Percentiles rank a stretch among this genome's conserved stretches.
phyloP scores from a whole-genome alignment of 2,329 filamentous ascomycete species.

The Aspergillus calidoustus region DNA sequence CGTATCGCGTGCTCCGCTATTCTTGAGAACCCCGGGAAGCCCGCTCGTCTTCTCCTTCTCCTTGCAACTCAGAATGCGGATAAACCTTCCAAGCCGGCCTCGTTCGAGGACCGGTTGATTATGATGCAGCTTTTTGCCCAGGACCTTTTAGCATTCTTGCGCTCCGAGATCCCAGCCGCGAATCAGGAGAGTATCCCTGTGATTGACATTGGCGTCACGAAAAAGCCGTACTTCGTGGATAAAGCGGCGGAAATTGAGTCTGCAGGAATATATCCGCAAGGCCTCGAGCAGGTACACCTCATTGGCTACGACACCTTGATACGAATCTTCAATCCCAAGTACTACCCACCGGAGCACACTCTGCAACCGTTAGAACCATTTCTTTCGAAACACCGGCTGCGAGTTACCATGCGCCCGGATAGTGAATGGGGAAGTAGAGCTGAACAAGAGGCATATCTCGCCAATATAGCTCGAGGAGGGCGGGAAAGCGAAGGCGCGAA shows the following conservation, averaged over 20 bases:
- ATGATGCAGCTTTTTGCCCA: constrained; percentile 56
- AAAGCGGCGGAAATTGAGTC: constrained; percentile 51
- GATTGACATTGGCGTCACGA: constrained; percentile 54
- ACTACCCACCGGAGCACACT: constrained; percentile 52
- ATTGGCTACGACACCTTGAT: constrained; percentile 55
- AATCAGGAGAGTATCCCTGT: constrained; percentile 29
- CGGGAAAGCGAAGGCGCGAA: constrained; percentile 43
- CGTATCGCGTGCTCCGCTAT: constrained; percentile 60
- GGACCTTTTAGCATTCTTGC: constrained; percentile 43
- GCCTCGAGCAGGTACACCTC: constrained; percentile 52
- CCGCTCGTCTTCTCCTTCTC: constrained; percentile 58
- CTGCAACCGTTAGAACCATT: constrained; percentile 48
- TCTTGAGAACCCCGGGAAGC: constrained; percentile 35
- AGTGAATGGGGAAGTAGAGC: constrained; percentile 46
- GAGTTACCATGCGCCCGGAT: constrained; percentile 50
- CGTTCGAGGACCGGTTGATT: constrained; percentile 53
- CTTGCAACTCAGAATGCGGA: constrained; percentile 70
- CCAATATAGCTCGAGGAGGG: constrained; percentile 42
- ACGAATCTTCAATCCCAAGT: constrained; percentile 54
- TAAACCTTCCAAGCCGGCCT: constrained; percentile 57
- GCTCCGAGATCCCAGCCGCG: constrained; percentile 19
- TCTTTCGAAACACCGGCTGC: constrained; percentile 47
- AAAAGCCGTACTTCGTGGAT: constrained; percentile 54
- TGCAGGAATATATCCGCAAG: constrained; percentile 39
- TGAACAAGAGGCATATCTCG: constrained; percentile 45